These are phyloP conservation scores for Boletus sp. DNA, from an alignment of 1,284 basidiomycete genomes.

Conservation along the genomic window DNA sequence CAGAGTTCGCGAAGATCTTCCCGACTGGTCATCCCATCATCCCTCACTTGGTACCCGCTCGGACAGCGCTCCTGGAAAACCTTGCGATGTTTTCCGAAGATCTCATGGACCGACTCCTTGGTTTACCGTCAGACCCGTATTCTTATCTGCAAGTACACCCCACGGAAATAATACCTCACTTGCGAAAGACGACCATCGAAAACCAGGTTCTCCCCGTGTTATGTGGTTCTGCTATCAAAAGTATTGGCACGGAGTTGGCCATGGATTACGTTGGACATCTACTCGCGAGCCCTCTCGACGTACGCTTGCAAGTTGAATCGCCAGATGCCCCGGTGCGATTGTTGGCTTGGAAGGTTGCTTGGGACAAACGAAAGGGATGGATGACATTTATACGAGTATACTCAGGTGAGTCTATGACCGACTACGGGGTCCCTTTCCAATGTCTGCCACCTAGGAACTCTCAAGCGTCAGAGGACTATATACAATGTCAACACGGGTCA, in stretches of 20 bases:
- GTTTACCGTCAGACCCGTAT: slow-evolving; percentile 53
- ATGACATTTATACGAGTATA: slow-evolving; percentile 91
- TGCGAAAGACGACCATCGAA: slow-evolving; percentile 66
- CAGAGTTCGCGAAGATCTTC: slow-evolving; percentile 46
- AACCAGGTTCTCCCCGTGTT: slow-evolving; percentile 76
- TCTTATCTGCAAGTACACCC: slow-evolving; percentile 61
- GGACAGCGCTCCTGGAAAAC: slow-evolving; percentile 70
- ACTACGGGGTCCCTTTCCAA: background rate
- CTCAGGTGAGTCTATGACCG: slow-evolving; percentile 54
- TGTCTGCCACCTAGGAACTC: slow-evolving; percentile 47
- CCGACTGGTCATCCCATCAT: slow-evolving; percentile 61
- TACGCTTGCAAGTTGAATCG: slow-evolving; percentile 44
- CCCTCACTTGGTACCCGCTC: slow-evolving; percentile 63
- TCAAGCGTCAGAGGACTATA: slow-evolving; percentile 64
- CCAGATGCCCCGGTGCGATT: slow-evolving; percentile 55
- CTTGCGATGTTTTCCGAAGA: slow-evolving; percentile 78
- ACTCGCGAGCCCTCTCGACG: slow-evolving; percentile 76
- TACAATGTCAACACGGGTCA: slow-evolving; percentile 68
- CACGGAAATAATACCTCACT: slow-evolving; percentile 53
- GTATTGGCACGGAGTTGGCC: slow-evolving; percentile 78
- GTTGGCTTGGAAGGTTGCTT: slow-evolving; percentile 87
- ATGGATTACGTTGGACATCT: slow-evolving; percentile 81
- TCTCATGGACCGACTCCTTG: slow-evolving; percentile 69
- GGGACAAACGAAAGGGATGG: slow-evolving; percentile 83
- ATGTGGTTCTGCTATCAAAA: slow-evolving; percentile 79